phyloP scores from a whole-genome alignment of 257 asterid genomes.

The Scutellaria barbata region DNA sequence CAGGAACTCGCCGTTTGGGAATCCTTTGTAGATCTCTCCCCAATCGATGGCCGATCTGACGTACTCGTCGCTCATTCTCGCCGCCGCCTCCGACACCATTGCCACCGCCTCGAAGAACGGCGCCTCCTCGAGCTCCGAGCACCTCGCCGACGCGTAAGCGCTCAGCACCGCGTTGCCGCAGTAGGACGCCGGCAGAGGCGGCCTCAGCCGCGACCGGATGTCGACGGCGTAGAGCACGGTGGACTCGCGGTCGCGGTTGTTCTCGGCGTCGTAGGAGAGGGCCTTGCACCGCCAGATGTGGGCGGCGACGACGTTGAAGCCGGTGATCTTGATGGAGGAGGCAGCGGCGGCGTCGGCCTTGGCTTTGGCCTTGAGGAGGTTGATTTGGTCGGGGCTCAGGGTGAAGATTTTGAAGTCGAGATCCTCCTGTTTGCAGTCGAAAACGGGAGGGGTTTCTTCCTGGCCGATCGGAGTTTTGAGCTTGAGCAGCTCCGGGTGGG shows the following conservation, averaged over 20 bases:
- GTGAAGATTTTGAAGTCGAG: constrained; percentile 64
- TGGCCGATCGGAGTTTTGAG: constrained; percentile 59
- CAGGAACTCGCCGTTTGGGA: constrained; percentile 87
- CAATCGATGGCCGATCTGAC: constrained; percentile 80
- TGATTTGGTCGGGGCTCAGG: constrained; percentile 49
- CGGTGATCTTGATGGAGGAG: constrained; percentile 47
- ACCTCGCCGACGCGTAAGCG: constrained; percentile 63
- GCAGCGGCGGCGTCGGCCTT: constrained; percentile 27
- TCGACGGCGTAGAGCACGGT: constrained; percentile 76
- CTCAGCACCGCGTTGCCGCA: constrained; percentile 80
- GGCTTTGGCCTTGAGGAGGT: constrained; percentile 55
- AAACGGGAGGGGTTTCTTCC: constrained; percentile 53
- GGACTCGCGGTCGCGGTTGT: constrained; percentile 44
- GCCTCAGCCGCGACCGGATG: constrained; percentile 60
- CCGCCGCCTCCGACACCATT: constrained; percentile 60
- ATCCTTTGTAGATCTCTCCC: constrained; percentile 84
- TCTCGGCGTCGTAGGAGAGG: constrained; percentile 38
- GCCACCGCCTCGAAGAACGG: constrained; percentile 56
- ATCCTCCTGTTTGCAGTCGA: constrained; percentile 53
- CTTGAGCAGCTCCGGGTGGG: constrained; percentile 78
- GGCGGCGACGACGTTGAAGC: constrained; percentile 77
- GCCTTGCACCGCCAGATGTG: constrained; percentile 91
- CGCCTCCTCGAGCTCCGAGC: constrained; percentile 56
- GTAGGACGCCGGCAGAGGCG: constrained; percentile 67
- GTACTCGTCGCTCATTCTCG: constrained; percentile 71